A percentile compares a stretch with the other conserved stretches of the same genome.
Evolutionary conservation across 2,329 filamentous ascomycete species (phyloP).

Genomic region (Cladosporium sp.): DNA sequence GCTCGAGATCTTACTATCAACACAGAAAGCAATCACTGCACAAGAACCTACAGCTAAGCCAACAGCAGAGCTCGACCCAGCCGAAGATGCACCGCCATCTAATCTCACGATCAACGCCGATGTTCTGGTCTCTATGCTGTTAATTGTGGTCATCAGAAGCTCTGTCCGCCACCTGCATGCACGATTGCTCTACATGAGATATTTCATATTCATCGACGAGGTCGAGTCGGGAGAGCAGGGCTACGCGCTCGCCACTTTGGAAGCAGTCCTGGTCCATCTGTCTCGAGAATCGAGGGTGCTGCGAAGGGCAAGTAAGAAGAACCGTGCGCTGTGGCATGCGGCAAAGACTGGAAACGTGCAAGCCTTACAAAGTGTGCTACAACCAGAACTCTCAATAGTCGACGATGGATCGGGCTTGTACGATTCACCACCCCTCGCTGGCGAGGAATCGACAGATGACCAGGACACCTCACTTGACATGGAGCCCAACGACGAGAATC

Average conservation of each 20-base stretch:
- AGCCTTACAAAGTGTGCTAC: conserved; percentile 73
- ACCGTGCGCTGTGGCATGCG: conserved; percentile 84
- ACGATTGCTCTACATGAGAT: conserved; percentile 87
- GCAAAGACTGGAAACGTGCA: conserved; percentile 71
- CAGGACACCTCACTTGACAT: conserved; percentile 15
- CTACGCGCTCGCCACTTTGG: conserved; percentile 92
- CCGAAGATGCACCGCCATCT: conserved; percentile 50
- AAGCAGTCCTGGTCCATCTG: conserved; percentile 88
- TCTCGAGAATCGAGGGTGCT: conserved; percentile 76
- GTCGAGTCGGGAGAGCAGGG: conserved; percentile 95
- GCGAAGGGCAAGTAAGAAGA: conserved; percentile 78
- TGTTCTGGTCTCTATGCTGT: conserved; percentile 82
- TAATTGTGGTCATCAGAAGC: conserved; percentile 89
- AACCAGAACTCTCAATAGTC: conserved; percentile 46
- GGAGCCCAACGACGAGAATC: conserved; percentile 1
- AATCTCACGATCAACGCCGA: conserved; percentile 76
- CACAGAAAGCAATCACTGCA: conserved; percentile 74
- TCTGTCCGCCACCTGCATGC: conserved; percentile 85
- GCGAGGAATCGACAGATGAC: conserved; percentile 21
- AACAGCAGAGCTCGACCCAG: conserved; percentile 17
- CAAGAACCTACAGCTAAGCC: conserved; percentile 32
- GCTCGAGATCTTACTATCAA: conserved; percentile 74
- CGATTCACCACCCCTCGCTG: conserved; percentile 17
- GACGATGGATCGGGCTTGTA: conserved; percentile 17
- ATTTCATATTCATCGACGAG: conserved; percentile 97